phyloP scores from a whole-genome alignment of 1,139 yeast species.

The Pichia sp. region DNA sequence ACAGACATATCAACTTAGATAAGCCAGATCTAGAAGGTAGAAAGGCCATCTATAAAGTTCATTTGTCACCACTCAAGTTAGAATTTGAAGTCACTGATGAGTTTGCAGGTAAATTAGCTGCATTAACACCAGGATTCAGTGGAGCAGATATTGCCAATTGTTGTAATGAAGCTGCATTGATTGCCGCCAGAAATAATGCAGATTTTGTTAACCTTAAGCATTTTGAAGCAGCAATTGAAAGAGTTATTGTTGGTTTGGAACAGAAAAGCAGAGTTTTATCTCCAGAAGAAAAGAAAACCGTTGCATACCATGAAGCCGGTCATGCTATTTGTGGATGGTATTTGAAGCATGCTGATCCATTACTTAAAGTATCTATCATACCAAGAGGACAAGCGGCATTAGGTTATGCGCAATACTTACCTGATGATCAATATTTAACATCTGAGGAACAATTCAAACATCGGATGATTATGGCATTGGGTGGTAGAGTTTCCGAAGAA shows the following conservation, averaged over 20 bases:
- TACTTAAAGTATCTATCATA: slow-evolving; percentile 90
- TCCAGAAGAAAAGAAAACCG: slow-evolving; percentile 64
- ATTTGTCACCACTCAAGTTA: slow-evolving; percentile 51
- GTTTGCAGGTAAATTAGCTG: slow-evolving; percentile 64
- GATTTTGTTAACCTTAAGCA: slow-evolving; percentile 47
- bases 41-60: slow-evolving; percentile 66
- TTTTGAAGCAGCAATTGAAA: slow-evolving; percentile 74
- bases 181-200: slow-evolving; percentile 66
- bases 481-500: slow-evolving; percentile 77
- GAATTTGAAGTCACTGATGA: slow-evolving; percentile 41
- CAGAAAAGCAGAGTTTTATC: slow-evolving; percentile 61
- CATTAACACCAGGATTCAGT: slow-evolving; percentile 76
- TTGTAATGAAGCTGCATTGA: slow-evolving; percentile 76
- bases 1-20: slow-evolving; percentile 66
- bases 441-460: slow-evolving; percentile 60
- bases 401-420: slow-evolving; percentile 78
- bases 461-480: slow-evolving; percentile 74
- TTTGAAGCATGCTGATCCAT: slow-evolving; percentile 81
- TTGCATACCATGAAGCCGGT: slow-evolving; percentile 90
- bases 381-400: slow-evolving; percentile 86
- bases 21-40: slow-evolving; percentile 75
- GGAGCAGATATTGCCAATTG: slow-evolving; percentile 85
- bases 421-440: slow-evolving; percentile 64
- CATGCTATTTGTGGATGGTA: slow-evolving; percentile 98
- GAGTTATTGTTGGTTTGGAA: slow-evolving; percentile 77